phyloP scores from a whole-genome alignment of 768 basidiomycete genomes.

The Sarcomyxa edulis region DNA sequence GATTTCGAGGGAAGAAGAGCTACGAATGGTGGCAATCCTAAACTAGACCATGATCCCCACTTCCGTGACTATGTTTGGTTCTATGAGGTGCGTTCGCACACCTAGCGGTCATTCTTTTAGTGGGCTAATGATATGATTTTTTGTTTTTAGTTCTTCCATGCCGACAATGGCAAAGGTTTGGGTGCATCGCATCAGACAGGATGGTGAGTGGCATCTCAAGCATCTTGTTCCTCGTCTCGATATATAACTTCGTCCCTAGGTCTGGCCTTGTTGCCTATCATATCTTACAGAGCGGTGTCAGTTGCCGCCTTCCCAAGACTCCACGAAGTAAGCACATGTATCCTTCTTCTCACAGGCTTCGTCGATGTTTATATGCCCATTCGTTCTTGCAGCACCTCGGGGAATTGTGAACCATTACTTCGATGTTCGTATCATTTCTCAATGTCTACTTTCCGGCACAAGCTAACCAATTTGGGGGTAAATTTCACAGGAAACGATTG shows the following conservation, averaged over 20 bases:
- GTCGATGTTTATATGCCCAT: neutral
- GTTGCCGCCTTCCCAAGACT: conserved; percentile 88
- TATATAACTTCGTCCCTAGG: conserved; percentile 33
- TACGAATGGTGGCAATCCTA: conserved; percentile 85
- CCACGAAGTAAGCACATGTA: conserved; percentile 69
- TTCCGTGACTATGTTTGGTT: conserved; percentile 98
- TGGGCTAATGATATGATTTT: neutral
- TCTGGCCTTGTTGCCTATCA: conserved; percentile 88
- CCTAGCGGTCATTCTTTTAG: neutral
- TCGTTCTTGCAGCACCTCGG: conserved; percentile 60
- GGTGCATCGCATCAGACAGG: conserved; percentile 99
- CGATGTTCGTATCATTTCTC: conserved; percentile 54
- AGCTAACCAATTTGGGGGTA: too few relatives aligned
- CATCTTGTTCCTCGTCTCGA: neutral
- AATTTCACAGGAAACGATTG: conserved; percentile 59
- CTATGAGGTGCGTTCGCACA: conserved; percentile 74
- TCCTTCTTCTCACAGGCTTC: neutral
- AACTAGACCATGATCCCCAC: conserved; percentile 87
- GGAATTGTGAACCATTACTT: conserved; percentile 90
- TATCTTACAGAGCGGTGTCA: conserved; percentile 86
- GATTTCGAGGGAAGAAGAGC: conserved; percentile 84
- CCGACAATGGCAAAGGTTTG: conserved; percentile 85
- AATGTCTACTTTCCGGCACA: conserved; percentile 3
- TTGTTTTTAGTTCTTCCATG: conserved; percentile 80
- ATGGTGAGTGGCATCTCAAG: conserved; percentile 52